These are phyloP conservation scores for Penicillium sclerotiorum DNA, from an alignment of 2,329 filamentous ascomycete genomes.

Conservation along the genomic window DNA sequence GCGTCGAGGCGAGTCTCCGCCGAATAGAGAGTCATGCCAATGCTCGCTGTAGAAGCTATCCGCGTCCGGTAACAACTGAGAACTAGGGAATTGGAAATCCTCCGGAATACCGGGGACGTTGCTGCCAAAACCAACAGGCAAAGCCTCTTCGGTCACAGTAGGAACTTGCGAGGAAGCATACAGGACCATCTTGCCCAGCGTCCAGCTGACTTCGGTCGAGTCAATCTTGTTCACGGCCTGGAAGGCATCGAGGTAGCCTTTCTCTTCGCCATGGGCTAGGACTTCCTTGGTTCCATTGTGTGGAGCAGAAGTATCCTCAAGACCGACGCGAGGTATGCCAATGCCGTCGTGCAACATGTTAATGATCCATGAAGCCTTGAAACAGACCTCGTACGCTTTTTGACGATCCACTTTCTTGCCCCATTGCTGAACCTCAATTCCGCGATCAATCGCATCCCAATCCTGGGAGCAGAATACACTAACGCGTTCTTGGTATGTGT, in stretches of 20 bases:
- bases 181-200: slow-evolving; percentile 91
- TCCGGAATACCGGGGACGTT: slow-evolving; percentile 69
- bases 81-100: slow-evolving; percentile 78
- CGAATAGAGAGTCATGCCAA: slow-evolving; percentile 65
- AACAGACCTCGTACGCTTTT: slow-evolving; percentile 85
- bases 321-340: slow-evolving; percentile 80
- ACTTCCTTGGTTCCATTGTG: slow-evolving; percentile 74
- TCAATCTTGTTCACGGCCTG: slow-evolving; percentile 91
- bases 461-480: slow-evolving; percentile 80
- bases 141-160: slow-evolving; percentile 58
- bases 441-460: slow-evolving; percentile 75
- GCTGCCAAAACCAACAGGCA: slow-evolving; percentile 90
- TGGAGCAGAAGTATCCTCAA: slow-evolving; percentile 64
- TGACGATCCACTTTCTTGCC: slow-evolving; percentile 73
- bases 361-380: slow-evolving; percentile 97
- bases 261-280: slow-evolving; percentile 68
- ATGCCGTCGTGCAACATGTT: slow-evolving; percentile 96
- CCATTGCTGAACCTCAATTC: slow-evolving; percentile 67
- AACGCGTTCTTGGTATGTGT: slow-evolving; percentile 84
- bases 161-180: slow-evolving; percentile 90
- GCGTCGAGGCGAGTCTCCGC: slow-evolving; percentile 66
- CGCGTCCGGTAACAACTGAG: slow-evolving; percentile 37
- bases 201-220: slow-evolving; percentile 94
- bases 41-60: slow-evolving; percentile 49
- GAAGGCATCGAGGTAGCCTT: slow-evolving; percentile 81